Conservation (phyloP, 1,284 basidiomycete species). For the Heterobasidion parviporum region DNA sequence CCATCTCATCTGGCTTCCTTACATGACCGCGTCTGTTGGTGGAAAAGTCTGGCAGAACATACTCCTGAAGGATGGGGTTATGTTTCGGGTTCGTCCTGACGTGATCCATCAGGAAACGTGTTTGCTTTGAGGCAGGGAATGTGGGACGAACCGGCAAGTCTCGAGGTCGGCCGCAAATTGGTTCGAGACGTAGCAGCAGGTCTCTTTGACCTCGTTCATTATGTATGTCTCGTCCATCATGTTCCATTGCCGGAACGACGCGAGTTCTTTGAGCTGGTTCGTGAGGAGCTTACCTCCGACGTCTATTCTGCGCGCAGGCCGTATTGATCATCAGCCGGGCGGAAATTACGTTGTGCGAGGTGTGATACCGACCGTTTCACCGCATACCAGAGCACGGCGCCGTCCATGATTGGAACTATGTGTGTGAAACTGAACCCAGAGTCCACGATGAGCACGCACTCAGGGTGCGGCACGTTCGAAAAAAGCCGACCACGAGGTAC, state of each 20-base stretch:
- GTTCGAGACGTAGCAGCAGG: constrained; percentile 80
- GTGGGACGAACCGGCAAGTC: constrained; percentile 59
- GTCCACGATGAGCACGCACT: constrained; percentile 81
- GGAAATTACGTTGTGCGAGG: background rate
- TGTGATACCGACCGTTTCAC: constrained; percentile 60
- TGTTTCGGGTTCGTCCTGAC: constrained; percentile 36
- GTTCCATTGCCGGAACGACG: constrained; percentile 95
- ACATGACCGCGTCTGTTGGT: constrained; percentile 64
- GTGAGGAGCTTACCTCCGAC: constrained; percentile 92
- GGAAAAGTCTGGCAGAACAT: constrained; percentile 84
- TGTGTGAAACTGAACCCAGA: constrained; percentile 92
- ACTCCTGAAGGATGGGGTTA: constrained; percentile 78
- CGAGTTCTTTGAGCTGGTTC: constrained; percentile 88
- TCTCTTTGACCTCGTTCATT: constrained; percentile 85
- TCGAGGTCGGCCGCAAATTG: constrained; percentile 72
- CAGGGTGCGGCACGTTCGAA: constrained; percentile 44
- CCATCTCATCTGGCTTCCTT: constrained; percentile 42
- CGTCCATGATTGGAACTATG: constrained; percentile 76
- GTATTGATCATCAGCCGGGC: background rate
- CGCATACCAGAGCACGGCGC: constrained; percentile 68
- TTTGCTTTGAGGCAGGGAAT: constrained; percentile 18
- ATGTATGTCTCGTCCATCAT: constrained; percentile 96
- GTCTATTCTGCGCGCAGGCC: constrained; percentile 59
- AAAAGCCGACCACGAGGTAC: constrained; percentile 68
- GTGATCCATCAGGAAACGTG: constrained; percentile 8